Base-by-base conservation (phyloP, 352 stramenopile species). In the Globisporangium nodosum region DNA sequence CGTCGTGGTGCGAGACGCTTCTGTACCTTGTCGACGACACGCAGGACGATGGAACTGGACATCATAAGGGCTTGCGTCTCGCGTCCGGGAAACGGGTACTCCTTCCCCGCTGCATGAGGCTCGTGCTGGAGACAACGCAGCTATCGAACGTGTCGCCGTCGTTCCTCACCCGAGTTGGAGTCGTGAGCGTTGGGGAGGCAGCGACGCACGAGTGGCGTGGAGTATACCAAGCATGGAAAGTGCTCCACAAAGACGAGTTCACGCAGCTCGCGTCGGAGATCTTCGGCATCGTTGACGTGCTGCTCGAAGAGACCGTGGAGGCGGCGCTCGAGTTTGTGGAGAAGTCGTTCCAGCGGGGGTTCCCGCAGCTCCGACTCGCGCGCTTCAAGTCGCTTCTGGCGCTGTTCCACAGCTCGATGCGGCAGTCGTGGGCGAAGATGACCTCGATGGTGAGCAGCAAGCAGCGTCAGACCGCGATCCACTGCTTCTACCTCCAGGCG, bases 401-500 rank as follows among this genome's bases (percentile, higher is more conserved):
- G 1, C n/a, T 90, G 0, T 76, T 92, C 15, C 60, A 85, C 48
- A 87, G 74, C 43, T 73, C 65, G 1, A 30, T 90, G 6, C 61
- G 58, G 1, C 68, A 85, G n/a, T 78, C 73, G 5, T 87, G 78
- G 69, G 27, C 64, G 27, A 90, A 90, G 40, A 55, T 88, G 49
- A 61, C 45, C n/a, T 53, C 54, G 0, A 78, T 92, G 69, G 68
- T 69, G 18, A 91, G 76, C 27, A 69, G 65, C 2, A 90, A 92
- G 53, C 79, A 90, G 52, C 69, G 78, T 11, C 73, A 65, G 24
- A 86, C 73, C 20, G 70, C 78, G 0, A 57, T 87, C 5, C 71
- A 88, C 37, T 90, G 79, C 52, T 74, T 81, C 24, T 92, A 82
- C 47, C 57, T 93, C 5, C 84, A 91, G 47, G 72, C 79, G 13